Evolutionary conservation across 2,329 filamentous ascomycete species (phyloP).

Genomic region (Verticillium tricorpus): DNA sequence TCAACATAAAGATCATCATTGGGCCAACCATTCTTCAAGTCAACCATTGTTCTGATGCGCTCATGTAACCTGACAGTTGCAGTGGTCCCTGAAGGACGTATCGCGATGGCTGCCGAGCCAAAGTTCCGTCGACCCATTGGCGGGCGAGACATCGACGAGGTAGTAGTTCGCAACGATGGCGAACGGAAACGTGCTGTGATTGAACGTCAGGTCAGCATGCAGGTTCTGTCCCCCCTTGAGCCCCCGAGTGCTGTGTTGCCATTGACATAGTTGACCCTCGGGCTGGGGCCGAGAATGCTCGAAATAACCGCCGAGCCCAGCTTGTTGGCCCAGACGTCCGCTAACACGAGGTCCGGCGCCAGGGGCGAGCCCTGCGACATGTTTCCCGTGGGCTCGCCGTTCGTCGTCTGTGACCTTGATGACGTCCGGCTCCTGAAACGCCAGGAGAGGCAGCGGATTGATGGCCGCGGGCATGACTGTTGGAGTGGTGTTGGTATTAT

Average conservation of each 20-base stretch:
- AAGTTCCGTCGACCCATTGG: conserved; percentile 14
- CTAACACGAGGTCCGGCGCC: conserved; percentile 11
- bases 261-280: conserved; percentile 8
- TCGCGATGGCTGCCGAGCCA: conserved; percentile 12
- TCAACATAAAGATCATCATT: too few relatives aligned
- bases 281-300: conserved; percentile 5
- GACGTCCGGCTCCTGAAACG: too few relatives aligned
- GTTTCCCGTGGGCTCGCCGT: conserved; percentile 10
- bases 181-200: conserved; percentile 7
- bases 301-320: conserved; percentile 5
- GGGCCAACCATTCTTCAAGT: too few relatives aligned
- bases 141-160: conserved; percentile 10
- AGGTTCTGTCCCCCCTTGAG: conserved; percentile 6
- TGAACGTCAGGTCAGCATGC: conserved; percentile 8
- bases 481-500: too few relatives aligned
- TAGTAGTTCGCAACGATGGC: conserved; percentile 9
- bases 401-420: too few relatives aligned
- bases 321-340: conserved; percentile 10
- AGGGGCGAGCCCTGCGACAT: conserved; percentile 15
- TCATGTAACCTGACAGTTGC: conserved; percentile 1
- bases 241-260: conserved; percentile 8
- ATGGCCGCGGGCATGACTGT: too few relatives aligned
- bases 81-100: conserved; percentile 9
- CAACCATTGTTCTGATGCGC: too few relatives aligned
- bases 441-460: too few relatives aligned